Percentiles rank a stretch among this genome's conserved stretches.
phyloP scores from a whole-genome alignment of 176 grass and related monocot species.

The Lolium rigidum region DNA sequence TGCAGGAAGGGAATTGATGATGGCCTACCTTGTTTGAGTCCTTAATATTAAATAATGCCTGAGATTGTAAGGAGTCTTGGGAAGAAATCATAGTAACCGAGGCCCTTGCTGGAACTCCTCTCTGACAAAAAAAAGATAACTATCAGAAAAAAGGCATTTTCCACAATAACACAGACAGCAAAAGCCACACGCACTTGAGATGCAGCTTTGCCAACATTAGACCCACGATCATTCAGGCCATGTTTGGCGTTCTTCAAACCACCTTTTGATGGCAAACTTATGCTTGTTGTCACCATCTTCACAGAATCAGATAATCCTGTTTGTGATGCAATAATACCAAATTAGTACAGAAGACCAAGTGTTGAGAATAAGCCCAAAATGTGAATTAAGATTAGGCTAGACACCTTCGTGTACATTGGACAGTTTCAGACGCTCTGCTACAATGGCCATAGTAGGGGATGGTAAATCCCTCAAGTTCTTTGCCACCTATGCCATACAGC shows the following conservation, averaged over 20 bases:
- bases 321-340: constrained; percentile 35
- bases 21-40: constrained; percentile 91
- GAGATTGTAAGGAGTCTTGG: constrained; percentile 82
- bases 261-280: constrained; percentile 71
- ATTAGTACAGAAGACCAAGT: constrained; percentile 36
- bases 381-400: constrained; percentile 28
- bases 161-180: constrained; percentile 26
- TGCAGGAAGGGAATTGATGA: not conserved
- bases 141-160: constrained; percentile 27
- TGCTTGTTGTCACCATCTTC: constrained; percentile 65
- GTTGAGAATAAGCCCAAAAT: constrained; percentile 10
- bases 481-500: constrained; percentile 55
- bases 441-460: constrained; percentile 80
- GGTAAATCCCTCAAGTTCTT: constrained; percentile 93
- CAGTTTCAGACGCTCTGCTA: constrained; percentile 84
- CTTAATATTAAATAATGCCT: constrained; percentile 91
- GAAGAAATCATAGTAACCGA: constrained; percentile 69
- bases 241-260: constrained; percentile 74
- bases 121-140: constrained; percentile 47
- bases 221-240: constrained; percentile 63
- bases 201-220: constrained; percentile 68
- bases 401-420: constrained; percentile 78
- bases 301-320: constrained; percentile 75
- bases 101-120: constrained; percentile 71
- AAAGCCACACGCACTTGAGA: constrained; percentile 56